Conservation (phyloP, 306 rosid genomes). For the Fagus sylvatica region DNA sequence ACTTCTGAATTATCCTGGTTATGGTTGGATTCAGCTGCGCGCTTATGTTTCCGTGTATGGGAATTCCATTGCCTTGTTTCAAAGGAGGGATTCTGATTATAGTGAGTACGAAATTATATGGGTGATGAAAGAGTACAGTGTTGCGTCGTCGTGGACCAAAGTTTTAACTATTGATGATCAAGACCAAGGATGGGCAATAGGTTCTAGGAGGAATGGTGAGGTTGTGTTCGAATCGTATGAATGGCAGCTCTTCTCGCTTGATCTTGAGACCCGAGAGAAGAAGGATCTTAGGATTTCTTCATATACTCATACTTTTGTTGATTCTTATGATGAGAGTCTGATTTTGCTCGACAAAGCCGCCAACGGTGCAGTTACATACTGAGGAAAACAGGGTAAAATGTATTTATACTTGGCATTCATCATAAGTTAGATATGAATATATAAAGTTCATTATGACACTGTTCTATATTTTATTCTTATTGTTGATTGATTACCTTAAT, state of each 20-base stretch:
- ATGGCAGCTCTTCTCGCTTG: conserved; percentile 8
- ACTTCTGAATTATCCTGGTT: not conserved
- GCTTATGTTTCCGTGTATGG: conserved; percentile 13
- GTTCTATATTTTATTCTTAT: too few relatives aligned
- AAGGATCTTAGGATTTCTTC: conserved; percentile 12
- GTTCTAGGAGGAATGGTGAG: conserved; percentile 12
- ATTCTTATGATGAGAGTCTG: conserved; percentile 31
- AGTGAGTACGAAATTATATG: conserved; percentile 6
- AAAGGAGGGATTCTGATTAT: too few relatives aligned
- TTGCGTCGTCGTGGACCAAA: conserved; percentile 30
- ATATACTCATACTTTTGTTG: not conserved
- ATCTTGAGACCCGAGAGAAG: not conserved
- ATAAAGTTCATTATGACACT: too few relatives aligned
- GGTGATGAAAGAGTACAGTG: conserved; percentile 39
- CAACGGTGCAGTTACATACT: too few relatives aligned
- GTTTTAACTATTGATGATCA: not conserved
- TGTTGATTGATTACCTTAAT: too few relatives aligned
- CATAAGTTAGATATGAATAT: too few relatives aligned
- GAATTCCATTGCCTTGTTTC: conserved; percentile 16
- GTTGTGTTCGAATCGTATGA: conserved; percentile 2
- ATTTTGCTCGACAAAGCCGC: conserved; percentile 19
- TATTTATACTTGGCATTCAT: too few relatives aligned
- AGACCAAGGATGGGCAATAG: not conserved
- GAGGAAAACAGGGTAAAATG: too few relatives aligned
- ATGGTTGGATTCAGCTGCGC: not conserved